Conservation (phyloP, 164 flowering plant species). For the Sedum album region DNA sequence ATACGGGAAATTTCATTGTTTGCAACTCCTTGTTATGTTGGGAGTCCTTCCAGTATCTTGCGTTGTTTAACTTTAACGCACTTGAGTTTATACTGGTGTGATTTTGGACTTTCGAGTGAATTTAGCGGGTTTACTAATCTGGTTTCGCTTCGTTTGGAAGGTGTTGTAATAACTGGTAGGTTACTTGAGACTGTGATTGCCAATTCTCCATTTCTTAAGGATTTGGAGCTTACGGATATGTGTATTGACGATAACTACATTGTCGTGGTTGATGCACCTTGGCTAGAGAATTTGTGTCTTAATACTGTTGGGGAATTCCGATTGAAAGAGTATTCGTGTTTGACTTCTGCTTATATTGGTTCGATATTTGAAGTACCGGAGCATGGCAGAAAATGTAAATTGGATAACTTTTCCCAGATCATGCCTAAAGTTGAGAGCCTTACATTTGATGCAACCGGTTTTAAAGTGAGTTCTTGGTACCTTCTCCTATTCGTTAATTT, state of each 20-base stretch:
- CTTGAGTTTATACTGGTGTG: background rate
- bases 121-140: background rate
- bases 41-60: too few relatives aligned
- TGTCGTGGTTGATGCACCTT: background rate
- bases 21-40: too few relatives aligned
- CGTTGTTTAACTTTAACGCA: too few relatives aligned
- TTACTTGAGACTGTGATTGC: background rate
- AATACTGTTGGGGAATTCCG: background rate
- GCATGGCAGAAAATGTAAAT: background rate
- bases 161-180: background rate
- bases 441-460: background rate
- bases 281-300: background rate
- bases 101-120: background rate
- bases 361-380: background rate
- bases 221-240: background rate
- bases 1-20: too few relatives aligned
- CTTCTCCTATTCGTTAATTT: background rate
- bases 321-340: background rate
- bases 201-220: background rate
- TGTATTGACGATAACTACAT: background rate
- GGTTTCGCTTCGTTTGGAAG: background rate
- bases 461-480: background rate
- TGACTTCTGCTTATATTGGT: background rate
- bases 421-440: background rate
- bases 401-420: background rate